These are phyloP conservation scores for Singerocomus inundabilis DNA, from an alignment of 1,284 basidiomycete genomes.

Conservation along the genomic window DNA sequence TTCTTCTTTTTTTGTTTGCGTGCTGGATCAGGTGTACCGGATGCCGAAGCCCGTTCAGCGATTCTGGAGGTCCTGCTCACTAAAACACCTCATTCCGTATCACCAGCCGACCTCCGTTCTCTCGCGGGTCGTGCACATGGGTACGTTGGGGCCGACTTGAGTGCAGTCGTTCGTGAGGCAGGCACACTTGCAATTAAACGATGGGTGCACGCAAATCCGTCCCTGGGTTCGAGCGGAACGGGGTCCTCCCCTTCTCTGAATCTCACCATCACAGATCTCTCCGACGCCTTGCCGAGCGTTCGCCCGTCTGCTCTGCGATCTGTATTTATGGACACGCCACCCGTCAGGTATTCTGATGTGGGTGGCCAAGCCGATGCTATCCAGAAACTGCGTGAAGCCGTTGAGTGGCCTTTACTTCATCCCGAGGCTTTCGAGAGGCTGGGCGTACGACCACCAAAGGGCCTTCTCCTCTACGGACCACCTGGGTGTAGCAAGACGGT, in stretches of 20 bases:
- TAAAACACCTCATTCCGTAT: conserved; percentile 77
- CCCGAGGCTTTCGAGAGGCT: conserved; percentile 83
- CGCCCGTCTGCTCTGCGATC: conserved; percentile 95
- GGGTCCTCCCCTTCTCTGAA: conserved; percentile 35
- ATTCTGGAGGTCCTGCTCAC: conserved; percentile 84
- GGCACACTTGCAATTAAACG: conserved; percentile 90
- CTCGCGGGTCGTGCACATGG: conserved; percentile 88
- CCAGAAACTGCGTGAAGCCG: conserved; percentile 80
- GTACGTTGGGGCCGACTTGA: conserved; percentile 96
- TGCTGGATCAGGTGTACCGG: conserved; percentile 73
- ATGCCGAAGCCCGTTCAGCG: conserved; percentile 74
- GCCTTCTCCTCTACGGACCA: conserved; percentile 93
- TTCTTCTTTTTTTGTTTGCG: conserved; percentile 4
- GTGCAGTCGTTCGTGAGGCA: conserved; percentile 89
- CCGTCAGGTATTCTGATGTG: conserved; percentile 84
- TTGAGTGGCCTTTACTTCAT: conserved; percentile 94
- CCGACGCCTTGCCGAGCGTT: conserved; percentile 71
- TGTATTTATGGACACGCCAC: conserved; percentile 84
- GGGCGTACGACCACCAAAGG: conserved; percentile 87
- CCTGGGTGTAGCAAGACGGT: conserved; percentile 98
- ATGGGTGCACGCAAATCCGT: conserved; percentile 48
- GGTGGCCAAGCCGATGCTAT: conserved; percentile 84
- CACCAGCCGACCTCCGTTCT: conserved; percentile 55
- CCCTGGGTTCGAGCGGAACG: conserved; percentile 5
- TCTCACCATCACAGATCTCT: conserved; percentile 66